A percentile compares a stretch with the other conserved stretches of the same genome.
These are phyloP conservation scores for Phyllosticta citrichinensis DNA, from an alignment of 2,329 filamentous ascomycete species.

Conservation along the genomic window DNA sequence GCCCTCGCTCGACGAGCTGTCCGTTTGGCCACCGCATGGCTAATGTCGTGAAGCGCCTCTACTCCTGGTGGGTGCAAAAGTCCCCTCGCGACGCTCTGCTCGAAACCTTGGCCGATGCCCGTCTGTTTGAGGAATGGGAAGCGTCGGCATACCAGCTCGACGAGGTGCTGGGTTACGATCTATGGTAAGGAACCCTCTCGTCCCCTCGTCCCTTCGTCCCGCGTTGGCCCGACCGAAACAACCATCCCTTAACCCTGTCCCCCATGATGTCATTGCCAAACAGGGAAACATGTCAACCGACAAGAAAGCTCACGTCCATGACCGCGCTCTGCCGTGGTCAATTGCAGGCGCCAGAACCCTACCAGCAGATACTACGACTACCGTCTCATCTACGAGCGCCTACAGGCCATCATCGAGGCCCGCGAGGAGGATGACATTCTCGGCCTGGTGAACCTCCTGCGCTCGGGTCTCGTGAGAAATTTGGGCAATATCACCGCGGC, in stretches of 20 bases:
- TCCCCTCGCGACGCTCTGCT: conserved; percentile 57
- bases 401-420: conserved; percentile 59
- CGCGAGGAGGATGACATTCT: conserved; percentile 63
- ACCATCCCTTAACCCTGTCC: not conserved
- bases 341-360: conserved; percentile 66
- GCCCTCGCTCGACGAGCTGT: not conserved
- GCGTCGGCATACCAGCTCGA: conserved; percentile 76
- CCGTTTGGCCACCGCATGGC: conserved; percentile 4
- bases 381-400: conserved; percentile 67
- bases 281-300: not conserved
- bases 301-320: not conserved
- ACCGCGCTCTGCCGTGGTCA: not conserved
- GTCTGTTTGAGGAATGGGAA: conserved; percentile 77
- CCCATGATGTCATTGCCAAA: not conserved
- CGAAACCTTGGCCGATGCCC: conserved; percentile 54
- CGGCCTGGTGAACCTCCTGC: conserved; percentile 66
- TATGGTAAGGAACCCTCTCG: conserved; percentile 49
- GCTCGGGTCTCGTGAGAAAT: conserved; percentile 69
- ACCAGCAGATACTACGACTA: conserved; percentile 79
- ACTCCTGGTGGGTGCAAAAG: conserved; percentile 56
- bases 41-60: conserved; percentile 47
- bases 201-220: not conserved
- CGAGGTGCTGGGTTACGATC: conserved; percentile 65
- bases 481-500: conserved; percentile 82
- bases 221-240: not conserved